phyloP scores from a whole-genome alignment of 2,329 filamentous ascomycete genomes.

The Furcasterigmium sp. region DNA sequence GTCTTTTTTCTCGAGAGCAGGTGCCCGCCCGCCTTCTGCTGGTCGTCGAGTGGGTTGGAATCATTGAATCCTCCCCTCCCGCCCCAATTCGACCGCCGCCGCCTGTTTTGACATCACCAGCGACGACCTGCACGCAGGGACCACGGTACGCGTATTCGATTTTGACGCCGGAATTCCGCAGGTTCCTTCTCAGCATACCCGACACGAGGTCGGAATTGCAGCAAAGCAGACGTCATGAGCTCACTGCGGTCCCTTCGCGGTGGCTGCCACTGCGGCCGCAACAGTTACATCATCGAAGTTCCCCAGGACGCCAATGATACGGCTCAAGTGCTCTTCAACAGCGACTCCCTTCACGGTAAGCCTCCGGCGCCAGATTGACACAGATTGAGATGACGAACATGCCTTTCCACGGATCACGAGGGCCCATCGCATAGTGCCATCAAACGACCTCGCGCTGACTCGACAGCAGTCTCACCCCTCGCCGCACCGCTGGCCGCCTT shows the following conservation, averaged over 20 bases:
- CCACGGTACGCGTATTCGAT: no score
- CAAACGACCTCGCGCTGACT: not conserved
- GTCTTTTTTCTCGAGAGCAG: no score
- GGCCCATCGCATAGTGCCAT: no score
- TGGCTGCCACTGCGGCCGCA: constrained; percentile 80
- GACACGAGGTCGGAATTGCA: no score
- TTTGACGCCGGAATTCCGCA: no score
- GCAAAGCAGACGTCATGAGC: constrained; percentile 37
- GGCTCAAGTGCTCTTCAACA: constrained; percentile 71
- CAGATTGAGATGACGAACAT: not conserved
- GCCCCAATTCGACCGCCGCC: not conserved
- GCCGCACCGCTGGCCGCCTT: constrained; percentile 73
- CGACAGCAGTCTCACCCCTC: constrained; percentile 36
- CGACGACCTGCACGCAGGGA: no score
- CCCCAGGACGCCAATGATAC: constrained; percentile 51
- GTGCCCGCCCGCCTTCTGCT: no score
- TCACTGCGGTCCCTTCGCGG: constrained; percentile 58
- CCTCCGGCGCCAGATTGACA: constrained; percentile 12
- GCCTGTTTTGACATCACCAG: not conserved
- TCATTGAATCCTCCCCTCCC: no score
- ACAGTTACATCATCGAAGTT: constrained; percentile 70
- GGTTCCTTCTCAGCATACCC: no score
- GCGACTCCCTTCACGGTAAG: constrained; percentile 66
- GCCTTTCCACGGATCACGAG: not conserved
- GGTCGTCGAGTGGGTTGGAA: no score